Evolutionary conservation across 495 filamentous ascomycete species (phyloP).

Genomic region (Hapsidospora chrysogenum): DNA sequence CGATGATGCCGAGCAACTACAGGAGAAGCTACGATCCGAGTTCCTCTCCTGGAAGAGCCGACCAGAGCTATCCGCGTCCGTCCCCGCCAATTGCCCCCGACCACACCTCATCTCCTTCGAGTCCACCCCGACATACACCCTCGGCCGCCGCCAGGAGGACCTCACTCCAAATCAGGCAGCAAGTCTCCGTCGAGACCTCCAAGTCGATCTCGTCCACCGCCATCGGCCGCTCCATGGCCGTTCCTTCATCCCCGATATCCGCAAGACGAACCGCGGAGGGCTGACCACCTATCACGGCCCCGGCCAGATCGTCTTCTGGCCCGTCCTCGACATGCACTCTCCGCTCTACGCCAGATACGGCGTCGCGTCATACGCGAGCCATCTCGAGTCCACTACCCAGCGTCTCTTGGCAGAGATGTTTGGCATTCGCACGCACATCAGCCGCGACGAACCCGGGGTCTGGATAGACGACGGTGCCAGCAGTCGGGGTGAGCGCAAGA

Average conservation of each 20-base stretch:
- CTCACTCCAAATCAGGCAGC: slow-evolving; percentile 28
- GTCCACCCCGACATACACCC: slow-evolving; percentile 74
- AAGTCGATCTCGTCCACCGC: slow-evolving; percentile 11
- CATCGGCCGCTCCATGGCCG: slow-evolving; percentile 12
- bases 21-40: slow-evolving; percentile 21
- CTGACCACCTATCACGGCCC: slow-evolving; percentile 94
- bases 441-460: slow-evolving; percentile 71
- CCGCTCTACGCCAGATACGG: slow-evolving; percentile 18
- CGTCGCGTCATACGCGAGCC: slow-evolving; percentile 49
- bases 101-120: slow-evolving; percentile 74
- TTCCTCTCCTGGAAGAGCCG: slow-evolving; percentile 30
- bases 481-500: slow-evolving; percentile 39
- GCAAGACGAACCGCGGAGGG: slow-evolving; percentile 63
- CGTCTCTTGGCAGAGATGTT: slow-evolving; percentile 31
- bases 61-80: slow-evolving; percentile 3
- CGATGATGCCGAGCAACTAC: slow-evolving; percentile 15
- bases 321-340: slow-evolving; percentile 54
- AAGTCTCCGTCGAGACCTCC: slow-evolving; percentile 21
- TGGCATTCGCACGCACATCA: slow-evolving; percentile 38
- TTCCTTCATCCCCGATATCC: slow-evolving; percentile 38
- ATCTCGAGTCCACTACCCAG: slow-evolving; percentile 63
- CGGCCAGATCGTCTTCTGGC: slow-evolving; percentile 80
- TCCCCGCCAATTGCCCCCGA: not conserved
- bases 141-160: slow-evolving; percentile 64
- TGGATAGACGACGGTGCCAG: slow-evolving; percentile 35